Percentiles rank a stretch among this genome's conserved stretches.
Evolutionary conservation across 345 rosid species (phyloP).

Genomic region (Moricandia arvensis): DNA sequence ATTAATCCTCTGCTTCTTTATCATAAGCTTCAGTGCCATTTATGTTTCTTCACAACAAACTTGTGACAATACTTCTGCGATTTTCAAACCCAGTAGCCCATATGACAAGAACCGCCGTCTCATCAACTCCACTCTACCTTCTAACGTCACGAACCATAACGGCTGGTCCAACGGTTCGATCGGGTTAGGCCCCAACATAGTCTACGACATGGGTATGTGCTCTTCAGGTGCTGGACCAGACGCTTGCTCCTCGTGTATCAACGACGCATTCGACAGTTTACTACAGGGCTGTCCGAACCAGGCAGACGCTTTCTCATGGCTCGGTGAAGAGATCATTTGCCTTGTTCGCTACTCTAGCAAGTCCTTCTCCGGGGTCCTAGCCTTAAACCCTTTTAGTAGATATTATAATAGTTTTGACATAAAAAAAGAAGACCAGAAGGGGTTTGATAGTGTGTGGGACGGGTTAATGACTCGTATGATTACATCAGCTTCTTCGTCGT

Average conservation of each 20-base stretch:
- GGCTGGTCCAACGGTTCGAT: slow-evolving; percentile 13
- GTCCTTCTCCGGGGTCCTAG: slow-evolving; percentile 16
- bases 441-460: slow-evolving; percentile 20
- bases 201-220: slow-evolving; percentile 22
- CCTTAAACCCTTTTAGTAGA: neutral
- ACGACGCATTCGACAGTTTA: neutral
- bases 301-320: slow-evolving; percentile 40
- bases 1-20: neutral
- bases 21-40: neutral
- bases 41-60: slow-evolving; percentile 22
- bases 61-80: neutral
- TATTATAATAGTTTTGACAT: neutral
- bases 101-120: slow-evolving; percentile 33
- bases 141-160: slow-evolving; percentile 2
- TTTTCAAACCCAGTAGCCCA: slow-evolving; percentile 28
- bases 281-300: slow-evolving; percentile 26
- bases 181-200: neutral
- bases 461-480: neutral
- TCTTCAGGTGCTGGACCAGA: neutral
- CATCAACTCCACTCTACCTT: slow-evolving; percentile 4
- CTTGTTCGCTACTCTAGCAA: slow-evolving; percentile 44
- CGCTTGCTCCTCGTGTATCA: slow-evolving; percentile 35
- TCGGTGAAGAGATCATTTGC: slow-evolving; percentile 27
- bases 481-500: neutral
- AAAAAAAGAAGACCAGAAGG: neutral